Percentiles rank a stretch among this genome's conserved stretches.
phyloP scores from a whole-genome alignment of 768 basidiomycete species.

The Lentinula guzmanii region DNA sequence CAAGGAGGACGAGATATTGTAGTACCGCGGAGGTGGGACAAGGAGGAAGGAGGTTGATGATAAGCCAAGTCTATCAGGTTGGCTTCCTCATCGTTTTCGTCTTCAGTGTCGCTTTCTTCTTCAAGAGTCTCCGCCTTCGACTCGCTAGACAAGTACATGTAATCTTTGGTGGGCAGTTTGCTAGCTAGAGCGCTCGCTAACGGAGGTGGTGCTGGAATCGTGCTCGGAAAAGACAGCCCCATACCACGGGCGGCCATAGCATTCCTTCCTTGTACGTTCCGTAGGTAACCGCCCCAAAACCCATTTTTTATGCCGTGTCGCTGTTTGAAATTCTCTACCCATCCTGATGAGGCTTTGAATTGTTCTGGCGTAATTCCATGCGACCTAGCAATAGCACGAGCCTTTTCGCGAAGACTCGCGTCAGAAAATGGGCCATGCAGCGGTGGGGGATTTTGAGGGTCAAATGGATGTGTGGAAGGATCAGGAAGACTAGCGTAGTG shows the following conservation, averaged over 20 bases:
- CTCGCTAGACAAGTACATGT: neutral
- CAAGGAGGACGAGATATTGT: neutral
- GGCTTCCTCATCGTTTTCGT: constrained; percentile 10
- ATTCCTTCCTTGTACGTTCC: constrained; percentile 9
- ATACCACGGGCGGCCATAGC: constrained; percentile 8
- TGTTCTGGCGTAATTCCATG: constrained; percentile 58
- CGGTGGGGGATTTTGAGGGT: constrained; percentile 9
- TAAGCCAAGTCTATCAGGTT: neutral
- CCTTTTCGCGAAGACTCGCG: constrained; percentile 43
- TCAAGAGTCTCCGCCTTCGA: neutral
- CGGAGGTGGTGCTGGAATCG: neutral
- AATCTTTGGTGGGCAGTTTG: neutral
- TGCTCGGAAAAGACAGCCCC: constrained; percentile 11
- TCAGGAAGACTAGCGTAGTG: neutral
- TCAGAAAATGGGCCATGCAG: constrained; percentile 57
- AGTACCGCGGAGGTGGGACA: neutral
- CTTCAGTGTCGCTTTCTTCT: constrained; percentile 10
- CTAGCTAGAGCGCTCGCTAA: neutral
- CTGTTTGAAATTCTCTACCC: constrained; percentile 90
- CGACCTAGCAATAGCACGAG: constrained; percentile 39
- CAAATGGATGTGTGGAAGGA: neutral
- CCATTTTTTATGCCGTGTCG: constrained; percentile 73
- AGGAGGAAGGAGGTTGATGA: neutral
- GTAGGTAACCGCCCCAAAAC: constrained; percentile 39
- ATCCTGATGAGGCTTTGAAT: constrained; percentile 90